These are phyloP conservation scores for Neonectria punicea DNA, from an alignment of 2,329 filamentous ascomycete genomes.

Conservation along the genomic window DNA sequence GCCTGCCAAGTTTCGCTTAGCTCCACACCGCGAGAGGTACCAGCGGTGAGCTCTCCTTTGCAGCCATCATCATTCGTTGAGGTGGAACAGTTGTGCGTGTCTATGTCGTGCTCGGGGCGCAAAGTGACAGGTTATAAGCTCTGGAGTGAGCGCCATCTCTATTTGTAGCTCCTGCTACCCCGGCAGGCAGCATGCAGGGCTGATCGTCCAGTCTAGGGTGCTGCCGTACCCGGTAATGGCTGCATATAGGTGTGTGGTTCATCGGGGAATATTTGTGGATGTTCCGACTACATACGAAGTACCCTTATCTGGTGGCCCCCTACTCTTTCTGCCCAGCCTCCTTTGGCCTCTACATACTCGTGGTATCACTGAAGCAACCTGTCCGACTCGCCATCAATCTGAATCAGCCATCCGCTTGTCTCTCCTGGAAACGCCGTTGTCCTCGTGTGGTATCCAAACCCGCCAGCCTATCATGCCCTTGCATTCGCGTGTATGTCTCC, in stretches of 20 bases:
- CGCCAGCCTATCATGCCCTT: constrained; percentile 1
- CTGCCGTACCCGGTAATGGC: constrained; percentile 20
- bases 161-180: not conserved
- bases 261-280: constrained; percentile 25
- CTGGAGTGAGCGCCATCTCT: not conserved
- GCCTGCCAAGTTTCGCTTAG: not conserved
- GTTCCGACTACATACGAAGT: constrained; percentile 7
- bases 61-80: constrained; percentile 1
- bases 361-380: constrained; percentile 25
- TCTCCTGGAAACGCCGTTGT: constrained; percentile 17
- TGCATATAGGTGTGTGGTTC: constrained; percentile 14
- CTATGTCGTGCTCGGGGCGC: constrained; percentile 4
- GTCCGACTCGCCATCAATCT: constrained; percentile 20
- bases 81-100: constrained; percentile 1
- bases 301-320: constrained; percentile 25
- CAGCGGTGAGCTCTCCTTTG: constrained; percentile 18
- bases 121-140: constrained; percentile 6
- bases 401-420: constrained; percentile 6
- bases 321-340: constrained; percentile 1
- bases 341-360: not conserved
- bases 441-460: constrained; percentile 12
- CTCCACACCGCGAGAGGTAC: not conserved
- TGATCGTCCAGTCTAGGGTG: constrained; percentile 25
- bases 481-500: not conserved
- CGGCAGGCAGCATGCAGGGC: constrained; percentile 20